phyloP scores from a whole-genome alignment of 73 alveolate species.

The Loxodes magnus region DNA sequence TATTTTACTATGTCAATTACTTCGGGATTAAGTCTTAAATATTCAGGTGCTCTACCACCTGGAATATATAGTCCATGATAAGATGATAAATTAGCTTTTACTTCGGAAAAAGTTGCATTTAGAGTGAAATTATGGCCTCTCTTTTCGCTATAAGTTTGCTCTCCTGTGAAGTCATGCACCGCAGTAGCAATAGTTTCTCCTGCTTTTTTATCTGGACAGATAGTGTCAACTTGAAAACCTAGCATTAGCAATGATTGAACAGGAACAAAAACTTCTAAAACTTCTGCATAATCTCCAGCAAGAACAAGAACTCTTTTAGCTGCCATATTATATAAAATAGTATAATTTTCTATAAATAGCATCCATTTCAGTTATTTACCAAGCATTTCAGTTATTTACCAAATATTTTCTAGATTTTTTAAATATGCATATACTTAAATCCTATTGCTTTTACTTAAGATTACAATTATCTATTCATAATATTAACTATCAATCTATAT shows the following conservation, averaged over 20 bases:
- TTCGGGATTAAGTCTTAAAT: conserved; percentile 57
- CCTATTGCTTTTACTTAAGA: no score
- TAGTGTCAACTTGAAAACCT: conserved; percentile 69
- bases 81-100: conserved; percentile 49
- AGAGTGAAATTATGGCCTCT: conserved; percentile 67
- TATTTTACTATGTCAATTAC: conserved; percentile 61
- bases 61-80: conserved; percentile 77
- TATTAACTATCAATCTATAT: no score
- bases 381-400: no score
- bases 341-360: no score
- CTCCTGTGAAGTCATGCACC: conserved; percentile 81
- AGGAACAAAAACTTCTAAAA: conserved; percentile 76
- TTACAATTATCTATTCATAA: no score
- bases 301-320: conserved; percentile 55
- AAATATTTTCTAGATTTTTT: no score
- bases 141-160: conserved; percentile 69
- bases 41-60: conserved; percentile 97
- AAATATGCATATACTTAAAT: no score
- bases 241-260: conserved; percentile 48
- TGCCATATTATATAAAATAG: conserved; percentile 3
- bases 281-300: conserved; percentile 82
- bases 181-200: conserved; percentile 79
- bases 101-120: conserved; percentile 56
- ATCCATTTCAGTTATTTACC: no score
- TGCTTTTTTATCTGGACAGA: conserved; percentile 70